Evolutionary conservation across 2,329 filamentous ascomycete genomes (phyloP).

Genomic region (Neonectria coccinea): DNA sequence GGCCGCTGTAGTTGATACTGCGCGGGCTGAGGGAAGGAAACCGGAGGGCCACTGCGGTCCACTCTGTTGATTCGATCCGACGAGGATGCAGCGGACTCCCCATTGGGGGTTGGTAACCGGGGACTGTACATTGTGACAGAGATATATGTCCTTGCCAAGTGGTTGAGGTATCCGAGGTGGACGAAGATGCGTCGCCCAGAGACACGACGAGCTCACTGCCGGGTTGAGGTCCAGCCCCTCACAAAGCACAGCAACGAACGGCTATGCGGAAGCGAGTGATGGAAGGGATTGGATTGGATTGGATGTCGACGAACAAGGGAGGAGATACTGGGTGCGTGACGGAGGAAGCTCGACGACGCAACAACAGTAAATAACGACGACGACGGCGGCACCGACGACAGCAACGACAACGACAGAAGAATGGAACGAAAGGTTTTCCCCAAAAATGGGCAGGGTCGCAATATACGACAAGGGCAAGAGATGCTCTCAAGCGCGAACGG

Average conservation of each 20-base stretch:
- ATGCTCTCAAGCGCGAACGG: constrained; percentile 11
- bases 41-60: constrained; percentile 24
- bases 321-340: constrained; percentile 10
- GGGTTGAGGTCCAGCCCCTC: constrained; percentile 17
- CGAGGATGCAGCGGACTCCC: constrained; percentile 26
- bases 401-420: constrained; percentile 32
- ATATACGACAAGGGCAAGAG: constrained; percentile 16
- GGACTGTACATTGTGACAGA: constrained; percentile 27
- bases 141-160: neutral
- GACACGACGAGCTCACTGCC: constrained; percentile 2
- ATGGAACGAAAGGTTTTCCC: neutral
- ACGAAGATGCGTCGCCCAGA: constrained; percentile 12
- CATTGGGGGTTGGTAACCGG: constrained; percentile 17
- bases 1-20: constrained; percentile 32
- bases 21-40: constrained; percentile 25
- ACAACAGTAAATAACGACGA: constrained; percentile 20
- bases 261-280: constrained; percentile 17
- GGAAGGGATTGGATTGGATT: neutral
- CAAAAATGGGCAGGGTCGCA: constrained; percentile 27
- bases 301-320: constrained; percentile 5
- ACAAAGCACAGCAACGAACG: constrained; percentile 13
- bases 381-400: neutral
- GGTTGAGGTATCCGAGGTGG: constrained; percentile 9
- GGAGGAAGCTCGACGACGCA: constrained; percentile 24
- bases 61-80: constrained; percentile 16